These are phyloP conservation scores for Gorgonomyces haynaldii DNA, from an alignment of 192 early-diverging fungal genomes.

Conservation along the genomic window DNA sequence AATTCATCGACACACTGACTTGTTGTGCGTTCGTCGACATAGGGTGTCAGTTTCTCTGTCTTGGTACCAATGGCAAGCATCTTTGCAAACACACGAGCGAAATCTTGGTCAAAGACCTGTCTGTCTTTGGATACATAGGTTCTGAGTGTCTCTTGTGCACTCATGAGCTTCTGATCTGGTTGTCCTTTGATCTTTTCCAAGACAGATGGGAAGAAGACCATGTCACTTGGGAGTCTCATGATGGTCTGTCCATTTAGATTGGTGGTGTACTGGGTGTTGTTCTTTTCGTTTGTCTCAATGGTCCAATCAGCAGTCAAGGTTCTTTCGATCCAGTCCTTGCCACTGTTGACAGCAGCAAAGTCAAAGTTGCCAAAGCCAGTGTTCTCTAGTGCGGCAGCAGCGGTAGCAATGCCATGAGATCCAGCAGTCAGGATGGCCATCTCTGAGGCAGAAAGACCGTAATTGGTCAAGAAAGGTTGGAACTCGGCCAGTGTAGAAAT, in stretches of 20 bases:
- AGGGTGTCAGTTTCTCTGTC: not conserved
- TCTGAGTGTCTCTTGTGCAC: not conserved
- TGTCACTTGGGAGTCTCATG: not conserved
- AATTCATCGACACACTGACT: no score
- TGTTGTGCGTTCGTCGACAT: no score
- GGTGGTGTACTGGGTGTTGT: not conserved
- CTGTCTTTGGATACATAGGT: not conserved
- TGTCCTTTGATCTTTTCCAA: not conserved
- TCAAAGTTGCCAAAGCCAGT: not conserved
- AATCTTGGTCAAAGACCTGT: not conserved
- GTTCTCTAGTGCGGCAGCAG: not conserved
- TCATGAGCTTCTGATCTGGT: not conserved
- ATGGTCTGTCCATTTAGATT: not conserved
- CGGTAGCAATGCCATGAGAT: not conserved
- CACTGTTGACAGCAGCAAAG: not conserved
- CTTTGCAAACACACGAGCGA: not conserved
- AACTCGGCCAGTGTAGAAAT: not conserved
- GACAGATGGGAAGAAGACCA: not conserved
- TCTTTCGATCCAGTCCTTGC: not conserved
- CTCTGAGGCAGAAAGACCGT: not conserved
- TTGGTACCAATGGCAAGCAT: not conserved
- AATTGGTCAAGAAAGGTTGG: conserved; percentile 1
- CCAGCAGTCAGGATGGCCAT: conserved; percentile 1
- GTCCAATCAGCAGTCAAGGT: not conserved
- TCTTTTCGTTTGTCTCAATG: not conserved